Percentiles rank a stretch among this genome's conserved stretches.
Conservation (phyloP, 768 basidiomycete species). For the Omphalotus guepiniiformis region DNA sequence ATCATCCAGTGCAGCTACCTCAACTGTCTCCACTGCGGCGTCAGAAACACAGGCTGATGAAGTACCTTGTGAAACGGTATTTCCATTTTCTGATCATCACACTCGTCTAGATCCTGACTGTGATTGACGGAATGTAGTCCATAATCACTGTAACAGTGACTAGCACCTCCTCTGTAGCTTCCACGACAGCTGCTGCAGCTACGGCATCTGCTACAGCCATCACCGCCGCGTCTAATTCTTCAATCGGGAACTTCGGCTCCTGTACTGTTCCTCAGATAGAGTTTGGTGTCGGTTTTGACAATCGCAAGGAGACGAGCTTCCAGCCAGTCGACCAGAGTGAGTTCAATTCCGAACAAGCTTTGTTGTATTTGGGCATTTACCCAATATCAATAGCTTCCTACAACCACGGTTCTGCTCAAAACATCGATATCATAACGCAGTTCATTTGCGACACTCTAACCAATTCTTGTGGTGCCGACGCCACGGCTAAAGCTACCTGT, state of each 20-base stretch:
- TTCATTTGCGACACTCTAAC: constrained; percentile 53
- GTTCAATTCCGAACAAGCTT: too few species aligned
- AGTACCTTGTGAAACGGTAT: constrained; percentile 11
- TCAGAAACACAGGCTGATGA: constrained; percentile 10
- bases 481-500: constrained; percentile 49
- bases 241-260: constrained; percentile 23
- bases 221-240: constrained; percentile 11
- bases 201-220: constrained; percentile 11
- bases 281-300: constrained; percentile 55
- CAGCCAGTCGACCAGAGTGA: constrained; percentile 45
- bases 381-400: constrained; percentile 29
- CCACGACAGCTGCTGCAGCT: constrained; percentile 16
- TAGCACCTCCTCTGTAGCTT: constrained; percentile 20
- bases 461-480: constrained; percentile 50
- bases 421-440: constrained; percentile 49
- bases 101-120: not conserved
- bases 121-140: not conserved
- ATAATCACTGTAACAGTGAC: constrained; percentile 16
- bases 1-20: constrained; percentile 8
- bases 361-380: too few species aligned
- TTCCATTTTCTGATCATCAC: not conserved
- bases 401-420: constrained; percentile 53
- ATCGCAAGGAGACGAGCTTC: constrained; percentile 56
- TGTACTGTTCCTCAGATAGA: constrained; percentile 56
- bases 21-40: constrained; percentile 9